Evolutionary conservation across 495 filamentous ascomycete species (phyloP).

Genomic region (Glutinoglossum americanum): DNA sequence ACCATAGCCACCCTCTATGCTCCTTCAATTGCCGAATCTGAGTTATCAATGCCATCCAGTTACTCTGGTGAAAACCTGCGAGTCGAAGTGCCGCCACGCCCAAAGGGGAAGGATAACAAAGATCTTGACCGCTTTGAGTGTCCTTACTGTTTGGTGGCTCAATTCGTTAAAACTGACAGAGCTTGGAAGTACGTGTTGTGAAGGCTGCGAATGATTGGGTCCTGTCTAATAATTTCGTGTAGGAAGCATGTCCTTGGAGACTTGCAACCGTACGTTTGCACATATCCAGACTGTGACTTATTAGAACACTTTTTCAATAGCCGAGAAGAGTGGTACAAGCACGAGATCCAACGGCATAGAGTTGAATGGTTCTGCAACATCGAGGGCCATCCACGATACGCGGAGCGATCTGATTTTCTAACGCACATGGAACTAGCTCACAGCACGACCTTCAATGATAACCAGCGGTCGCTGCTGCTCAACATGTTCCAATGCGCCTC

Average conservation of each 20-base stretch:
- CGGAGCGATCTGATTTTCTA: too few species aligned
- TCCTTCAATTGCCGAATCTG: constrained; percentile 2
- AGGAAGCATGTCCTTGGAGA: constrained; percentile 12
- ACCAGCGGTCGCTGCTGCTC: too few species aligned
- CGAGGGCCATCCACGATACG: neutral
- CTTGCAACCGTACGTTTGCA: constrained; percentile 13
- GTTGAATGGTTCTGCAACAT: constrained; percentile 10
- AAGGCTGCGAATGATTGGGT: too few species aligned
- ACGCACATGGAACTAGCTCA: too few species aligned
- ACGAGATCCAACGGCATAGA: constrained; percentile 10
- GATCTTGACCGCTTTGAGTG: constrained; percentile 4
- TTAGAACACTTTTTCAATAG: constrained; percentile 8
- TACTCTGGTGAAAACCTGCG: neutral
- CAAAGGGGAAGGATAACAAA: neutral
- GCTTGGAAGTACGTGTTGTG: constrained; percentile 6
- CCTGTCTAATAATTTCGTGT: too few species aligned
- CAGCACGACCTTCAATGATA: too few species aligned
- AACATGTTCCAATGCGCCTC: constrained; percentile 6
- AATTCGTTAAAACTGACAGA: neutral
- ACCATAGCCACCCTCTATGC: neutral
- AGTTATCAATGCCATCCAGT: neutral
- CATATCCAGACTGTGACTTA: constrained; percentile 8
- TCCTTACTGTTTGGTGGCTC: constrained; percentile 5
- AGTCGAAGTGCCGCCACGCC: constrained; percentile 1
- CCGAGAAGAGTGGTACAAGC: constrained; percentile 12